Conservation (phyloP, 2,329 filamentous ascomycete genomes). For the Penicillium concentricum region DNA sequence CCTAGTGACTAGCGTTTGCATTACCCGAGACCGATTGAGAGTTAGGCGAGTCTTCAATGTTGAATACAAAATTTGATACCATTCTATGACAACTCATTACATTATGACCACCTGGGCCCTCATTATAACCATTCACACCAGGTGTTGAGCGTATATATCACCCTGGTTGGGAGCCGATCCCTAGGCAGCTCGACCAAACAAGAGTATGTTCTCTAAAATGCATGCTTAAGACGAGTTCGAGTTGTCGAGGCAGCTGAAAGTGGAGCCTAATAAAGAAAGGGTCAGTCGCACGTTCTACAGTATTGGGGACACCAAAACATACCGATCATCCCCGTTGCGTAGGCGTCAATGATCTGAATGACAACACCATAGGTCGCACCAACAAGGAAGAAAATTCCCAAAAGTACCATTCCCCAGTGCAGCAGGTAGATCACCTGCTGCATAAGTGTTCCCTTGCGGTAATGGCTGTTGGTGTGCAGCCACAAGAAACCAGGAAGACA, state of each 20-base stretch:
- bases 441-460: slow-evolving; percentile 34
- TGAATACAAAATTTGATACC: not conserved
- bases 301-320: not conserved
- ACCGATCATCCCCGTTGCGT: slow-evolving; percentile 22
- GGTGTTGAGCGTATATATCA: not conserved
- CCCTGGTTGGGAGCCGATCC: not conserved
- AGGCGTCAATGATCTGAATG: slow-evolving; percentile 23
- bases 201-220: not conserved
- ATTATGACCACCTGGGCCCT: not conserved
- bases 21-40: not conserved
- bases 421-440: slow-evolving; percentile 42
- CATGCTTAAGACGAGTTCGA: slow-evolving; percentile 15
- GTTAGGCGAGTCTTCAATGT: not conserved
- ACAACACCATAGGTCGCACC: slow-evolving; percentile 40
- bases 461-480: slow-evolving; percentile 48
- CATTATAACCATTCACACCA: not conserved
- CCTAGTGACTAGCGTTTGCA: not conserved
- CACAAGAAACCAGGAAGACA: slow-evolving; percentile 50
- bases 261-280: slow-evolving; percentile 12
- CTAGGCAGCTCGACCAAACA: not conserved
- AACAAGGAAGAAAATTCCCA: slow-evolving; percentile 47
- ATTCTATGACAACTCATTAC: not conserved
- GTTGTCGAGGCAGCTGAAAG: slow-evolving; percentile 29
- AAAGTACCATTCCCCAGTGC: slow-evolving; percentile 42
- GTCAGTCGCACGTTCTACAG: not conserved